phyloP scores from a whole-genome alignment of 495 filamentous ascomycete species.

The Pyronema domesticum region DNA sequence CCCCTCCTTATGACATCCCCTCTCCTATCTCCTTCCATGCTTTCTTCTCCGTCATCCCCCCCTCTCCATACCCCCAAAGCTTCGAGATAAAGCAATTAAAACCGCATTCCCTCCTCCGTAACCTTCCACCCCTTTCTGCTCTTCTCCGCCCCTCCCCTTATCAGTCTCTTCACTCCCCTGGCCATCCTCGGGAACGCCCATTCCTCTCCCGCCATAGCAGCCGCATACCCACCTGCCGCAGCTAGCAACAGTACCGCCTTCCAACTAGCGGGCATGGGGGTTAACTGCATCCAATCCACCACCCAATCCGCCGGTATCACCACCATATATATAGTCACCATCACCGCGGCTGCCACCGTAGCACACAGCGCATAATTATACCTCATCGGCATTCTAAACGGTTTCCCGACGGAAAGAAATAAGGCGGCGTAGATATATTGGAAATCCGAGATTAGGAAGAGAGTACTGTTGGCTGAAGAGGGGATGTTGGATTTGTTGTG shows the following conservation, averaged over 20 bases:
- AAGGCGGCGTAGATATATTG: slow-evolving; percentile 84
- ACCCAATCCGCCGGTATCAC: slow-evolving; percentile 52
- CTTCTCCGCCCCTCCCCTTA: slow-evolving; percentile 48
- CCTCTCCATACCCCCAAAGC: not conserved
- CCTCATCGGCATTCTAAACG: slow-evolving; percentile 66
- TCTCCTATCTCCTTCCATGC: no score
- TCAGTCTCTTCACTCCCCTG: slow-evolving; percentile 39
- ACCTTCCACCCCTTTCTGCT: slow-evolving; percentile 77
- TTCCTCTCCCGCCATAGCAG: slow-evolving; percentile 54
- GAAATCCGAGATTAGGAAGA: slow-evolving; percentile 81
- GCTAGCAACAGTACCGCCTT: slow-evolving; percentile 50
- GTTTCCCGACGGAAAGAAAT: slow-evolving; percentile 72
- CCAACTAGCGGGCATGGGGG: slow-evolving; percentile 50
- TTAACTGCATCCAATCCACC: slow-evolving; percentile 64
- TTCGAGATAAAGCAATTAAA: slow-evolving; percentile 5
- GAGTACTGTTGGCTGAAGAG: slow-evolving; percentile 79
- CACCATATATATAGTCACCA: slow-evolving; percentile 57
- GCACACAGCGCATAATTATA: slow-evolving; percentile 34
- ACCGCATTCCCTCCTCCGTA: slow-evolving; percentile 53
- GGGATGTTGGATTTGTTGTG: slow-evolving; percentile 59
- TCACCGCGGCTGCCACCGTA: not conserved
- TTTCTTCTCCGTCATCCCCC: no score
- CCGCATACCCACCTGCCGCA: slow-evolving; percentile 44
- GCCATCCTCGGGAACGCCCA: slow-evolving; percentile 51
- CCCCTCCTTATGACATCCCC: no score